Base-by-base conservation (phyloP, 1,284 basidiomycete genomes). In the Cerioporus squamosus region DNA sequence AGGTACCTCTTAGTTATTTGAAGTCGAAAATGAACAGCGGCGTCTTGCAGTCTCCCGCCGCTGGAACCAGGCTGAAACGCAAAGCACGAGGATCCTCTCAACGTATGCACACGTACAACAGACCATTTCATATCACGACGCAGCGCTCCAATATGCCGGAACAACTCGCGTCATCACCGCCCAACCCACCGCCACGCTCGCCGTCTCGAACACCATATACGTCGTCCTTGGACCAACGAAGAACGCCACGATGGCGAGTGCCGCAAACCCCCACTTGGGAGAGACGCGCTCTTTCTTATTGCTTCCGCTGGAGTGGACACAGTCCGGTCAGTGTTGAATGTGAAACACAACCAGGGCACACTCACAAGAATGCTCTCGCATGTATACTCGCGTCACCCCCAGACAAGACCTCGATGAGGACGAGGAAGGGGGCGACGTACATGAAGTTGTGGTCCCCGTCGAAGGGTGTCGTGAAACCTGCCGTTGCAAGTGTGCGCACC, bases 401-500 rank as follows among this genome's bases (percentile, higher is more conserved):
- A 31, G 67, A 63, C 8, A 69, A 53, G 23, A 82, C 81, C 59
- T 91, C 86, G 0, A 87, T 83, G 1, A 93, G 73, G 24, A 88
- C 68, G 10, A 94, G 73, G 66, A 89, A 87, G 5, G 90, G 88
- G 1, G 82, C 79, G 14, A 88, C 83, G 51, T 85, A 83, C 31
- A 90, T 62, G 56, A 91, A 81, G 68, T 87, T 86, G 68, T 94
- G 91, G 68, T 95, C 92, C 0, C 89, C 88, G 53, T 87, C 82
- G 65, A 92, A 92, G 2, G 88, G 89, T 4, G 86, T 84, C 9
- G 83, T 88, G 42, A 84, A 77, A 1, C 90, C 90, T n/a, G 89
- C 88, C 2, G 87, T 90, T 18, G 81, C 76, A 9, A 93, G 72
- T 51, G 95, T 97, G 53, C 95, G 86, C 1, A 90, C 88, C 96